phyloP scores from a whole-genome alignment of 345 rosid species.

The Gynandropsis gynandra region DNA sequence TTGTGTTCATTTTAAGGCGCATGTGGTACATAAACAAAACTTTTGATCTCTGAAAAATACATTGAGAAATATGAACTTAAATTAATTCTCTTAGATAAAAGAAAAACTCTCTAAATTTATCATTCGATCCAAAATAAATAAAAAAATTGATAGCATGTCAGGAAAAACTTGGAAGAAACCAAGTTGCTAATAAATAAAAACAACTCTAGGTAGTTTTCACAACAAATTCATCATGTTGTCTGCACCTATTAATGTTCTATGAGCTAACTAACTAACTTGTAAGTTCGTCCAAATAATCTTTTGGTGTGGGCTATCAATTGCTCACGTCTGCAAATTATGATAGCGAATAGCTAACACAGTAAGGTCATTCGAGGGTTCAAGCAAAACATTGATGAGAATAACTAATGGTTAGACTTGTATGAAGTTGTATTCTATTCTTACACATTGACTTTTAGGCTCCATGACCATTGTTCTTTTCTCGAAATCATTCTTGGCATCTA shows the following conservation, averaged over 20 bases:
- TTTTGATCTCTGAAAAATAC: too few species aligned
- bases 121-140: too few species aligned
- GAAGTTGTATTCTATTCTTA: conserved; percentile 41
- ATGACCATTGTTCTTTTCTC: conserved; percentile 70
- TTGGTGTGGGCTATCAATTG: conserved; percentile 90
- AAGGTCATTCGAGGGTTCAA: background rate
- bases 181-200: too few species aligned
- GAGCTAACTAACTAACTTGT: conserved; percentile 76
- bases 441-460: conserved; percentile 87
- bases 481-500: conserved; percentile 91
- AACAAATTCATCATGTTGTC: conserved; percentile 41
- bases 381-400: background rate
- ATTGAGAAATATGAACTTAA: too few species aligned
- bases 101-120: too few species aligned
- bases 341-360: too few species aligned
- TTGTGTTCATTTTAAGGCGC: too few species aligned
- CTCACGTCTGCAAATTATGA: conserved; percentile 53
- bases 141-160: too few species aligned
- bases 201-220: too few species aligned
- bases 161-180: too few species aligned
- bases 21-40: too few species aligned
- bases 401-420: background rate
- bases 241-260: conserved; percentile 69
- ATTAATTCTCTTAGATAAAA: too few species aligned
- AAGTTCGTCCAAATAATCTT: conserved; percentile 76